Evolutionary conservation across 495 filamentous ascomycete species (phyloP), one percentile per base, ranked within the genome.

Genomic region (Aspergillus campestris): DNA sequence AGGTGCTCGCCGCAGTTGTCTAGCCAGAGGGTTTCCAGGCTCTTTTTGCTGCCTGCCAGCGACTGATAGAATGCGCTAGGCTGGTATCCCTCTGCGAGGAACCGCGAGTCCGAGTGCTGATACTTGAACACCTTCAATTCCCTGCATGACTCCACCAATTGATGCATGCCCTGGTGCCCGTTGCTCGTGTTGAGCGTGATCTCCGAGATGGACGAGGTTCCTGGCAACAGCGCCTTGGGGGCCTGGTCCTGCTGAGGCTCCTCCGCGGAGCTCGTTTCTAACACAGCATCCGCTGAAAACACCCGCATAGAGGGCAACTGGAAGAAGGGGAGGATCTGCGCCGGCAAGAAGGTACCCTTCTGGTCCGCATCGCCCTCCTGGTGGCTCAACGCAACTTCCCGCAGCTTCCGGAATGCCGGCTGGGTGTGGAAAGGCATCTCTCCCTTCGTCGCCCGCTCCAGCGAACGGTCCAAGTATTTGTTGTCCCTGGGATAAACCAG

Each of bases 81-180:
- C 36, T 53, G 57, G 48, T 57, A 67, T 1, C 58, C 62, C 30
- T 57, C 49, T 0, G 58, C 52, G 2, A 48, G 41, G 8, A 62
- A 31, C 29, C 62, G 55, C 3, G 52, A 51, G 39, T 67, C 62
- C 0, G 60, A 62, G 45, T 67, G 64, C 34, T 67, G 64, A 32
- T 67, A 64, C 38, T 65, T 65, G 46, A 67, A 65, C 3, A 58
- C 61, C 13, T 50, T 58, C 24, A 67, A 45, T 1, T 51, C 42
- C 6, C 55, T 31, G 46, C 64, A 67, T 0, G 52, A 51, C 6
- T 45, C 15, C 8, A 65, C 45, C 27, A 65, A 24, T 4, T 30
- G 38, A 18, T 58, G 42, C 53, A 67, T 60, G 14, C 64, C 64
- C 1, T 52, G 38, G 4, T 50, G 51, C 2, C 56, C 62, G 18